phyloP scores from a whole-genome alignment of 306 rosid species.

The Vigna radiata region DNA sequence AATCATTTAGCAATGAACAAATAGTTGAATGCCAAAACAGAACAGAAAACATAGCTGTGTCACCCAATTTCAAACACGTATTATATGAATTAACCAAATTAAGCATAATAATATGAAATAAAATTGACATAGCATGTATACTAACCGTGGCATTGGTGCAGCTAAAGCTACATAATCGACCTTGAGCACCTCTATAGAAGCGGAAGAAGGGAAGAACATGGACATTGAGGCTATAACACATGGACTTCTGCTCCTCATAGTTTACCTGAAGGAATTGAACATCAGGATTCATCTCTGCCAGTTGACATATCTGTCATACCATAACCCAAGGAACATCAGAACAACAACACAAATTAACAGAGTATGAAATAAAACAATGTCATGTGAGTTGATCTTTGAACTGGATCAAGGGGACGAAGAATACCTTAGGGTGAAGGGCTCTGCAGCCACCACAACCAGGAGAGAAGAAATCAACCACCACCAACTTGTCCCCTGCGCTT shows the following conservation, averaged over 20 bases:
- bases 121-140: constrained; percentile 32
- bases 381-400: not conserved
- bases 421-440: constrained; percentile 94
- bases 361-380: not conserved
- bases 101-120: not conserved
- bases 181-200: constrained; percentile 89
- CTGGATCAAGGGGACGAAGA: not conserved
- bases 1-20: not conserved
- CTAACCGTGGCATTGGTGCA: constrained; percentile 96
- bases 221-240: constrained; percentile 88
- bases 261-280: constrained; percentile 81
- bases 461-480: constrained; percentile 84
- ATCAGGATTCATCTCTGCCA: constrained; percentile 88
- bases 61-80: constrained; percentile 15
- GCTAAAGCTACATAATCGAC: constrained; percentile 91
- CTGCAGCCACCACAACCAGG: constrained; percentile 98
- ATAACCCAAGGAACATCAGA: constrained; percentile 32
- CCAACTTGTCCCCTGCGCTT: constrained; percentile 81
- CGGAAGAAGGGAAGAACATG: constrained; percentile 95
- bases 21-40: not conserved
- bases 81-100: constrained; percentile 18
- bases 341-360: not conserved
- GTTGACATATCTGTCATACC: constrained; percentile 72
- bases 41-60: not conserved
- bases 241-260: constrained; percentile 81